These are phyloP conservation scores for Capronia americana DNA, from an alignment of 2,329 filamentous ascomycete species.

Conservation along the genomic window DNA sequence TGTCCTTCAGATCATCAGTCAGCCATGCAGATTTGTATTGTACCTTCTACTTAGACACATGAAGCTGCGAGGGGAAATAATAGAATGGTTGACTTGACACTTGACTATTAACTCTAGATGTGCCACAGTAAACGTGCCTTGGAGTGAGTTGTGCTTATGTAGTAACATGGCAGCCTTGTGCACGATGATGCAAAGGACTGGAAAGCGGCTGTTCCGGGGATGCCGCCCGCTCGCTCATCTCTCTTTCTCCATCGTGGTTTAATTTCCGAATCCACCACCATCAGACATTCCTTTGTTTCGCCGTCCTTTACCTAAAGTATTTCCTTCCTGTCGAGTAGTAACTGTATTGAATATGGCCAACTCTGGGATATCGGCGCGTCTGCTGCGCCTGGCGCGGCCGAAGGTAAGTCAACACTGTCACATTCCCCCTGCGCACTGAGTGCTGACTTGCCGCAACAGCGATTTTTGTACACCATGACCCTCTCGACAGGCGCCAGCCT, in stretches of 20 bases:
- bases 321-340: conserved; percentile 8
- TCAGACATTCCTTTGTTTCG: conserved; percentile 10
- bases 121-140: not conserved
- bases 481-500: conserved; percentile 86
- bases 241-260: conserved; percentile 11
- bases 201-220: conserved; percentile 13
- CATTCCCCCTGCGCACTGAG: not conserved
- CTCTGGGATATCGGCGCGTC: conserved; percentile 45
- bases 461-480: conserved; percentile 83
- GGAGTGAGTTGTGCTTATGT: not conserved
- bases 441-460: conserved; percentile 56
- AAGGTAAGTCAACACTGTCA: conserved; percentile 45
- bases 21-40: conserved; percentile 32
- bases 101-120: not conserved
- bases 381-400: conserved; percentile 58
- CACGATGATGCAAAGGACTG: conserved; percentile 15
- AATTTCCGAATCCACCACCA: conserved; percentile 21
- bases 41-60: conserved; percentile 35
- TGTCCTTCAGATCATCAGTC: conserved; percentile 13
- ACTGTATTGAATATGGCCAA: conserved; percentile 26
- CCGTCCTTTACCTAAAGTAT: not conserved
- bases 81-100: conserved; percentile 21
- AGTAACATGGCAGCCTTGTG: conserved; percentile 13
- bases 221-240: conserved; percentile 18
- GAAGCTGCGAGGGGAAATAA: conserved; percentile 21